phyloP scores from a whole-genome alignment of 768 basidiomycete species.

The Melanogaster broomeanus region DNA sequence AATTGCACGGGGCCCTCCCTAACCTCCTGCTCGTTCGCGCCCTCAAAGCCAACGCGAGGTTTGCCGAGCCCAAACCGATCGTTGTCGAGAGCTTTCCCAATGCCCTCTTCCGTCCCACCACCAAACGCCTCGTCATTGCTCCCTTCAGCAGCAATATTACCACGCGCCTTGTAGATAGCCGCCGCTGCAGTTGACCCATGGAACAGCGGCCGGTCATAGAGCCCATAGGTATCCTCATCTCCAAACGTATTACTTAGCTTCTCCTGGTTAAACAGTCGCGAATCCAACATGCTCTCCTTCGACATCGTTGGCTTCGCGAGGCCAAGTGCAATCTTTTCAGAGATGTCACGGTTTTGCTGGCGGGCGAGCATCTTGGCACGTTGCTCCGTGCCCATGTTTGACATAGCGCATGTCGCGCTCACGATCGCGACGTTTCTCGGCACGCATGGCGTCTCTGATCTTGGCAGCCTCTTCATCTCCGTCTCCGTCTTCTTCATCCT shows the following conservation, averaged over 20 bases:
- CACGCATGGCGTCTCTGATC: conserved; percentile 87
- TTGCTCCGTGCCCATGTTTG: conserved; percentile 97
- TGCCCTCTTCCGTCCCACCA: conserved; percentile 95
- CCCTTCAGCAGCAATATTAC: conserved; percentile 66
- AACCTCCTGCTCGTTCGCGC: conserved; percentile 81
- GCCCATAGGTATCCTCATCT: conserved; percentile 89
- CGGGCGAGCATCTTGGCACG: conserved; percentile 94
- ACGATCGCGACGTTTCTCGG: conserved; percentile 89
- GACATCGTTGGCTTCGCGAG: conserved; percentile 95
- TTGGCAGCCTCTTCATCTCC: conserved; percentile 85
- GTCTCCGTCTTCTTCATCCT: conserved; percentile 57
- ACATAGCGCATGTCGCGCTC: conserved; percentile 99
- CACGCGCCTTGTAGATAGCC: conserved; percentile 98
- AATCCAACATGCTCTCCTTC: conserved; percentile 97
- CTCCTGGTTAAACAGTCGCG: conserved; percentile 96
- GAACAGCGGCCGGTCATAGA: conserved; percentile 96
- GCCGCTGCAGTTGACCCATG: conserved; percentile 94
- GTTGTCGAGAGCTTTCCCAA: conserved; percentile 85
- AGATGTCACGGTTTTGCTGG: conserved; percentile 98
- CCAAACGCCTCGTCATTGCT: conserved; percentile 92
- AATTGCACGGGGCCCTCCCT: conserved; percentile 96
- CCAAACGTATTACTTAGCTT: conserved; percentile 79
- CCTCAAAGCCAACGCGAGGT: conserved; percentile 86
- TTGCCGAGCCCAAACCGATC: conserved; percentile 92
- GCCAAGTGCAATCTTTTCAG: conserved; percentile 97